Evolutionary conservation across 2,329 filamentous ascomycete species (phyloP).

Genomic region (Monosporascus cannonballus): DNA sequence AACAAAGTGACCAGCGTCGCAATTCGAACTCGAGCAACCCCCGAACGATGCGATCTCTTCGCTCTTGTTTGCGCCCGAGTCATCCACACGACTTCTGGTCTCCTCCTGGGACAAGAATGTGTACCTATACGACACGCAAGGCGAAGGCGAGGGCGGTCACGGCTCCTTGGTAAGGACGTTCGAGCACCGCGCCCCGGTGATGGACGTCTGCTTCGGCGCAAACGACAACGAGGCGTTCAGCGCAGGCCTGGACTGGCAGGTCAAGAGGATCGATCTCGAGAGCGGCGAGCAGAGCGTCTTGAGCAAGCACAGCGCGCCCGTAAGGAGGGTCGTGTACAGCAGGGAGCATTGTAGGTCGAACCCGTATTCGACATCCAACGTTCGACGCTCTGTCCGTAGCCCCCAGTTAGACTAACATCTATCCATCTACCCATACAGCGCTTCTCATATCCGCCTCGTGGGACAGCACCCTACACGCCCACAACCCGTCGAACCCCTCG

Average conservation of each 20-base stretch:
- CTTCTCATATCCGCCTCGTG: constrained; percentile 87
- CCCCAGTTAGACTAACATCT: not conserved
- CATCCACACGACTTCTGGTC: constrained; percentile 73
- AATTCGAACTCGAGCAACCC: constrained; percentile 77
- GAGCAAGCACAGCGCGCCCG: constrained; percentile 72
- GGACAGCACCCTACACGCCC: constrained; percentile 86
- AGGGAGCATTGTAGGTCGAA: constrained; percentile 55
- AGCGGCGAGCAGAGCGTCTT: constrained; percentile 68
- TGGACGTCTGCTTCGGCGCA: constrained; percentile 87
- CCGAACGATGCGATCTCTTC: constrained; percentile 84
- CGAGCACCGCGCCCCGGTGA: constrained; percentile 76
- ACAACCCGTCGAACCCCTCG: constrained; percentile 53
- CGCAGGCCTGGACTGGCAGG: constrained; percentile 80
- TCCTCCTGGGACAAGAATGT: constrained; percentile 92
- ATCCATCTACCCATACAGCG: constrained; percentile 30
- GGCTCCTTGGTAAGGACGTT: constrained; percentile 66
- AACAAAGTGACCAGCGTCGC: constrained; percentile 44
- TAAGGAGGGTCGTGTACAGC: constrained; percentile 80
- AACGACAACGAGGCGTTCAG: constrained; percentile 79
- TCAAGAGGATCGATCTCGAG: constrained; percentile 67
- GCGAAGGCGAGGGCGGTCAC: constrained; percentile 42
- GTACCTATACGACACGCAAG: constrained; percentile 75
- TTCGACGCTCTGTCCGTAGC: not conserved
- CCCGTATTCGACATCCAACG: not conserved
- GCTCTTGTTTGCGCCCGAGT: constrained; percentile 74